Percentiles rank a stretch among this genome's conserved stretches.
Conservation (phyloP, 2,329 filamentous ascomycete species). For the Fusarium solani-melongenae region DNA sequence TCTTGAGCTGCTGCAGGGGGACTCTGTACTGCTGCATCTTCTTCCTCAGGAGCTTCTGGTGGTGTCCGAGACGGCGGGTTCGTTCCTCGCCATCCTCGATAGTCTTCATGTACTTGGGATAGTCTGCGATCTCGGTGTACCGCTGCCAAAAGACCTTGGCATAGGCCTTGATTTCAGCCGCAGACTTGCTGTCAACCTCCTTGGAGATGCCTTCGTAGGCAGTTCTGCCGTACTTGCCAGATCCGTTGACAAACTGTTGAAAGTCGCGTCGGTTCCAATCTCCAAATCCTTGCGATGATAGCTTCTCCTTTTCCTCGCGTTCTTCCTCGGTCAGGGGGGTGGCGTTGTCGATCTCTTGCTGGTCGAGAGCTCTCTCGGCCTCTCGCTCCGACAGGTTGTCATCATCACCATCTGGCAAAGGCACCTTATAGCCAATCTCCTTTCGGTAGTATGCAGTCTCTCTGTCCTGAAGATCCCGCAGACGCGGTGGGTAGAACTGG, state of each 20-base stretch:
- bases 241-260: slow-evolving; percentile 97
- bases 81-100: slow-evolving; percentile 96
- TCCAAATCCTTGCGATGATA: slow-evolving; percentile 87
- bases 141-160: slow-evolving; percentile 97
- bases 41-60: slow-evolving; percentile 91
- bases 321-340: slow-evolving; percentile 90
- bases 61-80: slow-evolving; percentile 87
- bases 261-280: slow-evolving; percentile 98
- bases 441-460: slow-evolving; percentile 97
- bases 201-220: slow-evolving; percentile 87
- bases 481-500: slow-evolving; percentile 90
- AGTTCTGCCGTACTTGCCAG: slow-evolving; percentile 88
- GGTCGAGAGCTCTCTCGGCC: slow-evolving; percentile 86
- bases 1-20: slow-evolving; percentile 95
- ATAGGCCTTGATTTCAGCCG: slow-evolving; percentile 88
- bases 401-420: slow-evolving; percentile 87
- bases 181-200: slow-evolving; percentile 91
- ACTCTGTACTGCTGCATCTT: slow-evolving; percentile 98
- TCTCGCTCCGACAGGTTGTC: slow-evolving; percentile 88
- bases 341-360: slow-evolving; percentile 93
- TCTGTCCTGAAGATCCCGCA: slow-evolving; percentile 91
- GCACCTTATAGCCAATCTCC: slow-evolving; percentile 95
- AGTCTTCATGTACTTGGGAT: slow-evolving; percentile 85
- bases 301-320: slow-evolving; percentile 82
- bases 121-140: slow-evolving; percentile 90